phyloP scores from a whole-genome alignment of 169 alveolate genomes.

The Plasmodium sp. region DNA sequence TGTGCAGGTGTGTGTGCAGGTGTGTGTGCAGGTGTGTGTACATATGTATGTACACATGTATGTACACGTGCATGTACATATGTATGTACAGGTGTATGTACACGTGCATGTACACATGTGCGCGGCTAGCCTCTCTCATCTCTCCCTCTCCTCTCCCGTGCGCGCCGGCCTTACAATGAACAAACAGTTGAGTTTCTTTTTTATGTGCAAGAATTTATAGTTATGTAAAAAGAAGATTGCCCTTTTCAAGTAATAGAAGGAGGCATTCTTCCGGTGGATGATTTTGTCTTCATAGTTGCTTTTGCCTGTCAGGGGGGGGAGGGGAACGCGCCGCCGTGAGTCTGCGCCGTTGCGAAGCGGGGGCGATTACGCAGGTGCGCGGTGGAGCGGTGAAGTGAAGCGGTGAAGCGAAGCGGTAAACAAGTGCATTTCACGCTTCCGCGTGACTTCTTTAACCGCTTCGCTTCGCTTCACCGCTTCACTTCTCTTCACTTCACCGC shows the following conservation, averaged over 20 bases:
- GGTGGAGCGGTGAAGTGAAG: neutral
- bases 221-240: conserved; percentile 58
- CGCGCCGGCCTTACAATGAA: conserved; percentile 35
- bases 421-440: neutral
- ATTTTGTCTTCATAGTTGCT: conserved; percentile 24
- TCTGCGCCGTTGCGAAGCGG: neutral
- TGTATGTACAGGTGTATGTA: neutral
- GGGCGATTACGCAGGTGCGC: neutral
- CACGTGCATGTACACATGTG: neutral
- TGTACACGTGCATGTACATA: neutral
- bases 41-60: neutral
- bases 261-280: conserved; percentile 9
- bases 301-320: conserved; percentile 1
- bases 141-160: neutral
- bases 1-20: neutral
- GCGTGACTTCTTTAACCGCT: too few relatives aligned
- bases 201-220: conserved; percentile 53
- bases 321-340: neutral
- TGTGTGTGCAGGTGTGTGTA: neutral
- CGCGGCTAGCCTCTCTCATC: neutral
- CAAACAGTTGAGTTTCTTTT: conserved; percentile 32
- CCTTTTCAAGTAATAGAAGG: conserved; percentile 65
- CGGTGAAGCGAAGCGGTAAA: too few relatives aligned
- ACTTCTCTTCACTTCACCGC: neutral
- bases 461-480: neutral